Conservation (phyloP, 2,329 filamentous ascomycete genomes). For the Diplodia seriata region DNA sequence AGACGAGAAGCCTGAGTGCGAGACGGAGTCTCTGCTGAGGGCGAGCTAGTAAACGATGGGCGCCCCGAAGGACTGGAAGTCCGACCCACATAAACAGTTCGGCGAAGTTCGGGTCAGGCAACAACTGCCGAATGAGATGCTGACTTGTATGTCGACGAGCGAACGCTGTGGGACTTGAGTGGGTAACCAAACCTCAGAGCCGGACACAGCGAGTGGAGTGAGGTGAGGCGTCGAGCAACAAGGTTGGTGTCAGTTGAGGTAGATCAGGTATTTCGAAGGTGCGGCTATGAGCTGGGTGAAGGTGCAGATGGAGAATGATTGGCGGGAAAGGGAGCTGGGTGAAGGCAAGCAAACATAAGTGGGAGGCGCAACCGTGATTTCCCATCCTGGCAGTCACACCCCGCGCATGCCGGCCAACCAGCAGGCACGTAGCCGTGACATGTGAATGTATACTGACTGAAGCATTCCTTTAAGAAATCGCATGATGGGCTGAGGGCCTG, state of each 20-base stretch:
- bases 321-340: neutral
- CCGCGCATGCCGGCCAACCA: neutral
- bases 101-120: neutral
- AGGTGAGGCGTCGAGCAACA: neutral
- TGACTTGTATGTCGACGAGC: neutral
- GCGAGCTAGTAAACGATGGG: neutral
- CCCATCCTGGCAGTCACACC: neutral
- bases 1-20: neutral
- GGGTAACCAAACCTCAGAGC: neutral
- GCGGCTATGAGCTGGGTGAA: neutral
- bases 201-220: neutral
- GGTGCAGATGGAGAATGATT: neutral
- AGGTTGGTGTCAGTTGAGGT: neutral
- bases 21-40: neutral
- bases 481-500: neutral
- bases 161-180: neutral
- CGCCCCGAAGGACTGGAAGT: neutral
- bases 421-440: neutral
- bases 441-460: neutral
- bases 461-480: neutral
- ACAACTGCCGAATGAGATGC: neutral
- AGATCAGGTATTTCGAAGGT: neutral
- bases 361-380: neutral
- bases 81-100: conserved; percentile 22
- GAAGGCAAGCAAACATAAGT: neutral